These are phyloP conservation scores for Erodium texanum DNA, from an alignment of 441 rosid species.

Conservation along the genomic window DNA sequence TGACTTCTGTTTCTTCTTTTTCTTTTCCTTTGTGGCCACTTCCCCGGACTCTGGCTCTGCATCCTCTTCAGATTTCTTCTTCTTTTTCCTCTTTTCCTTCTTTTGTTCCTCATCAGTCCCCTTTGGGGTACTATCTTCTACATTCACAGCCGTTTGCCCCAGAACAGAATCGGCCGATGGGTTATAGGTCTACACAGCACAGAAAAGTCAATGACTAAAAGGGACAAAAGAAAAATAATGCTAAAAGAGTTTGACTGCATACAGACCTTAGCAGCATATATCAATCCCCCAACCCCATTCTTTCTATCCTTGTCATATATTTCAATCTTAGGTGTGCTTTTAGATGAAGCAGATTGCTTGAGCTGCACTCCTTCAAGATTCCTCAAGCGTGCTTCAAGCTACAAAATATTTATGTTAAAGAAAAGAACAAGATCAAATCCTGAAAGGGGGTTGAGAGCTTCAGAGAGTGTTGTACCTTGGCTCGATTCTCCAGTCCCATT, in stretches of 20 bases:
- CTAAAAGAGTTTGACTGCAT: no score
- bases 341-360: slow-evolving; percentile 65
- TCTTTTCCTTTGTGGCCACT: not conserved
- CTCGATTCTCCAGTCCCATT: slow-evolving; percentile 71
- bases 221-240: no score
- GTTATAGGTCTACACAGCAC: slow-evolving; percentile 26
- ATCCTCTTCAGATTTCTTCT: slow-evolving; percentile 29
- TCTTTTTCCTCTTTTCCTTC: slow-evolving; percentile 34
- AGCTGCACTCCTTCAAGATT: slow-evolving; percentile 71
- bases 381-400: slow-evolving; percentile 79
- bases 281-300: slow-evolving; percentile 51
- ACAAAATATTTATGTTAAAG: slow-evolving; percentile 1
- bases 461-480: slow-evolving; percentile 38
- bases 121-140: no score
- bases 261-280: slow-evolving; percentile 74
- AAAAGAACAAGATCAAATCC: not conserved
- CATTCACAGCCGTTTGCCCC: slow-evolving; percentile 25
- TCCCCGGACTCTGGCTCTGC: slow-evolving; percentile 26
- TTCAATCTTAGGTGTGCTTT: slow-evolving; percentile 88
- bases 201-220: no score
- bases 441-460: no score
- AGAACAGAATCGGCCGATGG: slow-evolving; percentile 61
- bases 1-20: no score
- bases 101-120: no score
- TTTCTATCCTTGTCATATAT: slow-evolving; percentile 73